Evolutionary conservation across 306 rosid species (phyloP).

Genomic region (Neltuma alba): DNA sequence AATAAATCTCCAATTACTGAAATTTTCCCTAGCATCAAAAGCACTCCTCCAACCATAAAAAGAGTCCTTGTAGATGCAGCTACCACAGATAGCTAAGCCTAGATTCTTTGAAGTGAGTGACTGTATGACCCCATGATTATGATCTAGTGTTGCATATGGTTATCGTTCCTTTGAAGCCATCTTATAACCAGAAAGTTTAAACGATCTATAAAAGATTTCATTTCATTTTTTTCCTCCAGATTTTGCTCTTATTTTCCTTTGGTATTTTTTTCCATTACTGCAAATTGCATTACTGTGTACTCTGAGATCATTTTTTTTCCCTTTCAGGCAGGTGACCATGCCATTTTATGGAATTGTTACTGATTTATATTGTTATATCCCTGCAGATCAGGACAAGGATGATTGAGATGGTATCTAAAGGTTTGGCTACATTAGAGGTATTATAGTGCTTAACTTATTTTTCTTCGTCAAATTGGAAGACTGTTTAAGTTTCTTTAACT

Average conservation of each 20-base stretch:
- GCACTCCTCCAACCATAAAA: background rate
- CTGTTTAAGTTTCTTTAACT: background rate
- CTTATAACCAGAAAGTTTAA: background rate
- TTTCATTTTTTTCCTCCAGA: conserved; percentile 9
- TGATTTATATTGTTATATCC: conserved; percentile 31
- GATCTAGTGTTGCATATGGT: conserved; percentile 16
- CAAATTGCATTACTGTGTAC: conserved; percentile 25
- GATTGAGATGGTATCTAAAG: conserved; percentile 91
- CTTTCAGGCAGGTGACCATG: background rate
- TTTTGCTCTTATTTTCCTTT: conserved; percentile 4
- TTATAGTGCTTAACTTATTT: conserved; percentile 30
- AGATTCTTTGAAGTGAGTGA: conserved; percentile 6
- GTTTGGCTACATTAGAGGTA: conserved; percentile 95
- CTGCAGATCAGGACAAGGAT: conserved; percentile 82
- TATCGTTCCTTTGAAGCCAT: conserved; percentile 4
- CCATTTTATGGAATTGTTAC: conserved; percentile 12
- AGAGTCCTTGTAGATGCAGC: conserved; percentile 10
- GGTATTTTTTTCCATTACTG: background rate
- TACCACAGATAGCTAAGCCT: conserved; percentile 3
- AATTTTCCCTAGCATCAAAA: conserved; percentile 23
- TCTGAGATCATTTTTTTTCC: conserved; percentile 24
- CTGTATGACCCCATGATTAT: background rate
- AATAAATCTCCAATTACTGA: conserved; percentile 4
- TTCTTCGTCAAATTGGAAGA: background rate
- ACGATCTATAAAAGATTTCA: background rate